These are phyloP conservation scores for Massariosphaeria phaeospora DNA, from an alignment of 495 filamentous ascomycete genomes.

Conservation along the genomic window DNA sequence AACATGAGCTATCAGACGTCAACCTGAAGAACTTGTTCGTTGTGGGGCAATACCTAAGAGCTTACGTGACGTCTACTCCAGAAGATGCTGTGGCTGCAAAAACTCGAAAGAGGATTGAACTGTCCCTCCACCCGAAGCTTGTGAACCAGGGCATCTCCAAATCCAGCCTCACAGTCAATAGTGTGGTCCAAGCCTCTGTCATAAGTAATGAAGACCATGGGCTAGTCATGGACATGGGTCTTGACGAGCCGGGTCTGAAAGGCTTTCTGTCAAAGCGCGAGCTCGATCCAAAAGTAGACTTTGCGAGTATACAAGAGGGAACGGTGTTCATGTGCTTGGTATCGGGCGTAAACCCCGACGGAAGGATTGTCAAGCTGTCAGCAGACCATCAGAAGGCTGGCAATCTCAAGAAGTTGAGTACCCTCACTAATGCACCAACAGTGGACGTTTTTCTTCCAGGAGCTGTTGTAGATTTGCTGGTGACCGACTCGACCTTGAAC, in stretches of 20 bases:
- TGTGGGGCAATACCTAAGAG: constrained; percentile 84
- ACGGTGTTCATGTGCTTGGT: constrained; percentile 78
- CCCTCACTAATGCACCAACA: constrained; percentile 69
- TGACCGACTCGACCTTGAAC: constrained; percentile 60
- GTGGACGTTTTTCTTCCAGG: constrained; percentile 88
- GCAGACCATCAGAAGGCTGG: constrained; percentile 60
- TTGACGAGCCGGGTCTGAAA: constrained; percentile 59
- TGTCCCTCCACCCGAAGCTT: constrained; percentile 70
- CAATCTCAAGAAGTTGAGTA: constrained; percentile 66
- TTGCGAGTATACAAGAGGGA: constrained; percentile 66
- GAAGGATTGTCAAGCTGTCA: constrained; percentile 82
- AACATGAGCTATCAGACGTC: constrained; percentile 55
- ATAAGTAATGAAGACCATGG: constrained; percentile 92
- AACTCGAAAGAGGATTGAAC: constrained; percentile 72
- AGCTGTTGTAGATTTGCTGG: constrained; percentile 76
- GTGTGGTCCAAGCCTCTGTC: constrained; percentile 80
- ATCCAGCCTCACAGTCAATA: constrained; percentile 63
- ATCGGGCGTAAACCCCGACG: constrained; percentile 66
- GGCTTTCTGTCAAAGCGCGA: constrained; percentile 92
- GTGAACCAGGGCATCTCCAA: constrained; percentile 68
- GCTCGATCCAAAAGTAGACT: constrained; percentile 54
- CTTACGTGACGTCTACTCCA: constrained; percentile 69
- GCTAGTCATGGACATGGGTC: constrained; percentile 83
- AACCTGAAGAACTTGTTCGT: constrained; percentile 69
- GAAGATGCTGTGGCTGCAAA: constrained; percentile 55